Evolutionary conservation across 2,329 filamentous ascomycete species (phyloP).

Genomic region (Monosporascus sp.): DNA sequence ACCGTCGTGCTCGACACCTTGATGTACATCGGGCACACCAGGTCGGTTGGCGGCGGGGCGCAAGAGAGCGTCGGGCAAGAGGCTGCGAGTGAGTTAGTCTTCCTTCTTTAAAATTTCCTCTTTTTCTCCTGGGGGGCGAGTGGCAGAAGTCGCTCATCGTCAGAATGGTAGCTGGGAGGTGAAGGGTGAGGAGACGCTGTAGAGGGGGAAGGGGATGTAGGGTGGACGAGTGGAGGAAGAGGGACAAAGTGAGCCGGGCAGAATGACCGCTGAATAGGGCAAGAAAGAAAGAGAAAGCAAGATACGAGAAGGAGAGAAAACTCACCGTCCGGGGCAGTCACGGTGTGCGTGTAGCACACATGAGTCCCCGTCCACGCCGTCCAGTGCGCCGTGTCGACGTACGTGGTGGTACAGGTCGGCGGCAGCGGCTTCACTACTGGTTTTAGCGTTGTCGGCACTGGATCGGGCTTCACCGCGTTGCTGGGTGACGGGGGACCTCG

Average conservation of each 20-base stretch:
- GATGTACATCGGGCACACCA: slow-evolving; percentile 26
- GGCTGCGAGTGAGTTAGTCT: slow-evolving; percentile 7
- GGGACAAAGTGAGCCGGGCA: no score
- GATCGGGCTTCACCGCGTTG: no score
- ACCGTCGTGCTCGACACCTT: slow-evolving; percentile 27
- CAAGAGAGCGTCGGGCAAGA: slow-evolving; percentile 20
- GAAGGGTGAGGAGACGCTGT: no score
- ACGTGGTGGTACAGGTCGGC: slow-evolving; percentile 18
- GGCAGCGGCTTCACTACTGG: slow-evolving; percentile 5
- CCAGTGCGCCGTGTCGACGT: slow-evolving; percentile 14
- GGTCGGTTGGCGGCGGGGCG: slow-evolving; percentile 11
- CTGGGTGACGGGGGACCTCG: slow-evolving; percentile 2
- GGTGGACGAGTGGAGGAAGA: no score
- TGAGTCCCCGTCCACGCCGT: slow-evolving; percentile 15
- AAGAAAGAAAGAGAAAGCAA: slow-evolving; percentile 6
- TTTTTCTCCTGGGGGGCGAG: slow-evolving; percentile 5
- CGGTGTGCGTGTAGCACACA: slow-evolving; percentile 20
- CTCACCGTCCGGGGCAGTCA: slow-evolving; percentile 13
- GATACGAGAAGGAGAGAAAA: neutral
- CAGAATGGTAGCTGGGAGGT: no score
- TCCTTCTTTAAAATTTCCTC: neutral
- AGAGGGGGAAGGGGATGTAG: no score
- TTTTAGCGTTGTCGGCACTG: no score
- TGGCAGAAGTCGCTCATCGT: neutral
- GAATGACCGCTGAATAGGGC: neutral